Evolutionary conservation across 2,329 filamentous ascomycete genomes (phyloP).

Genomic region (Arthrobotrys sphaeroides): DNA sequence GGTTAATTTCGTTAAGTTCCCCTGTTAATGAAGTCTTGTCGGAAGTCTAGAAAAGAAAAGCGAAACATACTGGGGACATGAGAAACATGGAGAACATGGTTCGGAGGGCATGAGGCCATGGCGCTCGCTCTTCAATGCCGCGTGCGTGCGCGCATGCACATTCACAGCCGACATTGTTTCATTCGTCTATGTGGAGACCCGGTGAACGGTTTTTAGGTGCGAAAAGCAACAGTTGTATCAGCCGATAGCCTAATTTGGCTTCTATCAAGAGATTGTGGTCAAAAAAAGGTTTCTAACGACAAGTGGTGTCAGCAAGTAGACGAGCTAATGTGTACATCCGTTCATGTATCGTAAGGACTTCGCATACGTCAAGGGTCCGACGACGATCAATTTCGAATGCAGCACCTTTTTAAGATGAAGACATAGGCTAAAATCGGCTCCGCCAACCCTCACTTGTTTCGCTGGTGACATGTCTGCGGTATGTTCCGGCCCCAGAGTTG

Average conservation of each 20-base stretch:
- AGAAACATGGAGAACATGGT: conserved; percentile 50
- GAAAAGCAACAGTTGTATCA: conserved; percentile 43
- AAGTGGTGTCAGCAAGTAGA: conserved; percentile 1
- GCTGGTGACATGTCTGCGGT: conserved; percentile 26
- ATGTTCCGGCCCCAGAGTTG: conserved; percentile 39
- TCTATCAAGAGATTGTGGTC: conserved; percentile 42
- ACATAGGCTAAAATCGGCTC: conserved; percentile 47
- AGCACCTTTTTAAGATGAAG: conserved; percentile 46
- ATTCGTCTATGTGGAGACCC: conserved; percentile 45
- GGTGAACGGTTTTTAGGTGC: conserved; percentile 14
- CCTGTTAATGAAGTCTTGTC: not conserved
- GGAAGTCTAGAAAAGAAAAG: conserved; percentile 13
- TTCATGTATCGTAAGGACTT: not conserved
- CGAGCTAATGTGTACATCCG: not conserved
- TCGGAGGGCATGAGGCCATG: conserved; percentile 37
- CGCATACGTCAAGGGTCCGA: conserved; percentile 16
- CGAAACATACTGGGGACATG: conserved; percentile 26
- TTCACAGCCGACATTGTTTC: conserved; percentile 29
- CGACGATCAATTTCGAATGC: conserved; percentile 46
- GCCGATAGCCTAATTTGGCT: conserved; percentile 21
- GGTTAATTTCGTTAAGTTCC: conserved; percentile 16
- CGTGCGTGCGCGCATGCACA: conserved; percentile 40
- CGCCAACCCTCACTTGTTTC: conserved; percentile 9
- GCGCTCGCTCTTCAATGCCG: conserved; percentile 47
- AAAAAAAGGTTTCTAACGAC: not conserved